A percentile compares a stretch with the other conserved stretches of the same genome.
These are phyloP conservation scores for Kodamaea lidongshanica DNA, from an alignment of 805 yeast genomes.

Conservation along the genomic window DNA sequence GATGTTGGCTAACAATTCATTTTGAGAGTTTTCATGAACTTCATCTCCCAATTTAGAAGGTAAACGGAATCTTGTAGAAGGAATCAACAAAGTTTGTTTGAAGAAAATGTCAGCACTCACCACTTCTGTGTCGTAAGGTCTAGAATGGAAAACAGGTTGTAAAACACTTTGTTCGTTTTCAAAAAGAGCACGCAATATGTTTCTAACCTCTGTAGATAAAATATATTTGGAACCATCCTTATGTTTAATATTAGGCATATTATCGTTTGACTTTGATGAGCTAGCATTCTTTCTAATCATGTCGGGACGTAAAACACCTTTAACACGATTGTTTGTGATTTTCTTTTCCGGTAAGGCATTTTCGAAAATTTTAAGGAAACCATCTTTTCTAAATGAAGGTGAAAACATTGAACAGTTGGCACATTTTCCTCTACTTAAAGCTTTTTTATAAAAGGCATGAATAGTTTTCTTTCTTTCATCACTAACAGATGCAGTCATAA, in stretches of 20 bases:
- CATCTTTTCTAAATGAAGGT: constrained; percentile 92
- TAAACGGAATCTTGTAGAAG: constrained; percentile 92
- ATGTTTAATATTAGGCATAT: constrained; percentile 49
- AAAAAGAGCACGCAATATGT: constrained; percentile 70
- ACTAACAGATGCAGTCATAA: constrained; percentile 74
- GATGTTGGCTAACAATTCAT: constrained; percentile 76
- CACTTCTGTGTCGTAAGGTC: constrained; percentile 51
- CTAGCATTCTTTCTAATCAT: constrained; percentile 43
- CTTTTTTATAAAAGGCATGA: constrained; percentile 67
- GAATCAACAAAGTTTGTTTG: constrained; percentile 82
- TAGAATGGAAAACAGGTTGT: constrained; percentile 71
- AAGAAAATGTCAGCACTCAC: constrained; percentile 80
- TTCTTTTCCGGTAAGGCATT: constrained; percentile 80
- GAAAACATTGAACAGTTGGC: constrained; percentile 95
- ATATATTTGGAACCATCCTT: constrained; percentile 78
- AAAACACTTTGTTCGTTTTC: constrained; percentile 63
- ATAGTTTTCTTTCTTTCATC: constrained; percentile 78
- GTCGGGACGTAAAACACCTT: constrained; percentile 69
- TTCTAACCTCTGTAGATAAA: constrained; percentile 80
- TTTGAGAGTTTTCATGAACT: constrained; percentile 89
- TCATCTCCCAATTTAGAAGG: constrained; percentile 98
- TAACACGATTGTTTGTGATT: constrained; percentile 69
- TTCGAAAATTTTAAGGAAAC: constrained; percentile 87
- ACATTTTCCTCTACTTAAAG: constrained; percentile 78
- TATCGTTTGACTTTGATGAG: constrained; percentile 13